Percentiles rank a stretch among this genome's conserved stretches.
phyloP scores from a whole-genome alignment of 768 basidiomycete species.

The Calvatia gigantea region DNA sequence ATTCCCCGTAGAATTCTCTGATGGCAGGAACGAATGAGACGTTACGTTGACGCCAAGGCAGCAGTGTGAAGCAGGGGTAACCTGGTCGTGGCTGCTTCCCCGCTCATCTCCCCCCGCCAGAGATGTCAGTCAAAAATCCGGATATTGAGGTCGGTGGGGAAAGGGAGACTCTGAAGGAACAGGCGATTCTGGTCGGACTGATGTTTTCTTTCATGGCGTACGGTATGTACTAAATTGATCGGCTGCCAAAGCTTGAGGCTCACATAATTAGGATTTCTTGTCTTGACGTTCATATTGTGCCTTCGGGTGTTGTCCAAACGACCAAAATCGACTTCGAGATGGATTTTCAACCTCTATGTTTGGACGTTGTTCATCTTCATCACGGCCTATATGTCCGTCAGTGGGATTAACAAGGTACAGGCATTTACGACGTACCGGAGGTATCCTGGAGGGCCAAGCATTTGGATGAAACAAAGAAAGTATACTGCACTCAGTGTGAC shows the following conservation, averaged over 20 bases:
- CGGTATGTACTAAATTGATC: background rate
- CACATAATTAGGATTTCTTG: background rate
- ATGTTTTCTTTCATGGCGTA: conserved; percentile 1
- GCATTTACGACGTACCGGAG: background rate
- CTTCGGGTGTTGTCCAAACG: background rate
- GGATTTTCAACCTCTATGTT: background rate
- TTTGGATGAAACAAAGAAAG: background rate
- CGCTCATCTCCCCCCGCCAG: background rate
- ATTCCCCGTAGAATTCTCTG: no score
- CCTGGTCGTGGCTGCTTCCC: background rate
- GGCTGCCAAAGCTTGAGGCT: background rate
- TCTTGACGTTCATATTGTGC: background rate
- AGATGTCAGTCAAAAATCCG: background rate
- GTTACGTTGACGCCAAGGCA: no score
- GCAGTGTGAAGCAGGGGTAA: no score
- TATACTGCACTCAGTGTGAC: background rate
- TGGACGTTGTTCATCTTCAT: background rate
- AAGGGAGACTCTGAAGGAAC: background rate
- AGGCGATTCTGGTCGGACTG: background rate
- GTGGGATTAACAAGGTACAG: background rate
- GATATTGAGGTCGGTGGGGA: background rate
- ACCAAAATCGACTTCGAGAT: background rate
- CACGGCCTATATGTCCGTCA: background rate
- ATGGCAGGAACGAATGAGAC: no score
- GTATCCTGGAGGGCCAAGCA: conserved; percentile 1